A percentile compares a stretch with the other conserved stretches of the same genome.
Conservation (phyloP, 2,329 filamentous ascomycete species). For the Sarocladiaceae sp. region DNA sequence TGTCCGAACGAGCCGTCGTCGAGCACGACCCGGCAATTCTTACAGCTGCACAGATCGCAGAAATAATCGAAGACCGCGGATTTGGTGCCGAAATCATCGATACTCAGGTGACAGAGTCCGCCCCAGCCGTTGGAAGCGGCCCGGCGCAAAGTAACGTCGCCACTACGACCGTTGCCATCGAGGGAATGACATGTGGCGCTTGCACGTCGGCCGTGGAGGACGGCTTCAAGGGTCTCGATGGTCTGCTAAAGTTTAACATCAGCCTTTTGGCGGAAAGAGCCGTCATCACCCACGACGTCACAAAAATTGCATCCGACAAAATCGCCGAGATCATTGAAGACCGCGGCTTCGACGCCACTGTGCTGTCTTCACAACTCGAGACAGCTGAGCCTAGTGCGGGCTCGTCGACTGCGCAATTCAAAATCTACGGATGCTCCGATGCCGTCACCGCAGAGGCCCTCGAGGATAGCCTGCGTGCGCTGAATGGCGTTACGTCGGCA, state of each 20-base stretch:
- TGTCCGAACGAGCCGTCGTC: constrained; percentile 80
- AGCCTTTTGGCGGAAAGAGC: constrained; percentile 89
- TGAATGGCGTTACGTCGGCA: constrained; percentile 68
- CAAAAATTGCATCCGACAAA: constrained; percentile 62
- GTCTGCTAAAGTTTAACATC: constrained; percentile 86
- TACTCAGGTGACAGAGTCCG: constrained; percentile 45
- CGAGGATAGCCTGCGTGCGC: constrained; percentile 57
- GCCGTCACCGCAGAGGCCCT: constrained; percentile 65
- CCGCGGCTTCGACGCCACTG: constrained; percentile 75
- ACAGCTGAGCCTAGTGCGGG: constrained; percentile 41
- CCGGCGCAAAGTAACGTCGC: constrained; percentile 35
- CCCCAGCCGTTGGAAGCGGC: constrained; percentile 17
- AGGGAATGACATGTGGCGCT: constrained; percentile 96
- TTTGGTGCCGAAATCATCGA: constrained; percentile 78
- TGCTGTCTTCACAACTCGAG: constrained; percentile 70
- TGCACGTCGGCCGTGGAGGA: constrained; percentile 89
- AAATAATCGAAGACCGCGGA: constrained; percentile 63
- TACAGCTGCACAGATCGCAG: constrained; percentile 46
- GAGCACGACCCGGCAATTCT: constrained; percentile 62
- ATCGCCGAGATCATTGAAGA: constrained; percentile 84
- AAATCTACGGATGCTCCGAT: constrained; percentile 73
- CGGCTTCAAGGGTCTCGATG: constrained; percentile 70
- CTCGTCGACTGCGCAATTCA: constrained; percentile 65
- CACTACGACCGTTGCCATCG: constrained; percentile 80
- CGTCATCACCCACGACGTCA: constrained; percentile 75